Evolutionary conservation across 768 basidiomycete species (phyloP).

Genomic region (Psilocybe cubensis): DNA sequence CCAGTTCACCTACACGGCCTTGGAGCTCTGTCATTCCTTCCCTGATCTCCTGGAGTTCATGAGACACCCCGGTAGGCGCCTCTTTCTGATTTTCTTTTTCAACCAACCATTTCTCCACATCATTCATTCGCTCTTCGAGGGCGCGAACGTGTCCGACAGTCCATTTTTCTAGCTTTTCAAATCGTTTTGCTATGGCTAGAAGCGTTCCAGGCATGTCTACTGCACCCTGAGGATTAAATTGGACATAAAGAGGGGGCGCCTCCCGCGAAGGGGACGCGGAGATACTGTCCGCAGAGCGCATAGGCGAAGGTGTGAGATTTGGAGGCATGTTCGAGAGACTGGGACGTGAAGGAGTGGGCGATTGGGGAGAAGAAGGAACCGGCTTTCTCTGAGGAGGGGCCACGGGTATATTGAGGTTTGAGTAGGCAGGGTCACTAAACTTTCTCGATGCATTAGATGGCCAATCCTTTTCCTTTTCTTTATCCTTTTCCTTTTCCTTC

Average conservation of each 20-base stretch:
- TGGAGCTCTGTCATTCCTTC: conserved; percentile 76
- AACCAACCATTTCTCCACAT: conserved; percentile 89
- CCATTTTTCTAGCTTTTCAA: conserved; percentile 91
- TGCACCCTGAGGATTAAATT: conserved; percentile 71
- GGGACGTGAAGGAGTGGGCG: conserved; percentile 66
- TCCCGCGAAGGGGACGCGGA: conserved; percentile 56
- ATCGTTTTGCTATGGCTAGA: conserved; percentile 74
- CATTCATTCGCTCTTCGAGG: conserved; percentile 89
- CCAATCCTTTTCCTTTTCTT: conserved; percentile 55
- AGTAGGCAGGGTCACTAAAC: conserved; percentile 58
- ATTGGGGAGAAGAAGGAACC: conserved; percentile 57
- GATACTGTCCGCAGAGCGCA: conserved; percentile 49
- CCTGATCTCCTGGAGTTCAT: conserved; percentile 56
- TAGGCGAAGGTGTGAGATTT: conserved; percentile 67
- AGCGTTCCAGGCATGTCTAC: conserved; percentile 78
- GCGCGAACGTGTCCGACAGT: conserved; percentile 88
- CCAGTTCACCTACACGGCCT: conserved; percentile 73
- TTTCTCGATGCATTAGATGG: conserved; percentile 56
- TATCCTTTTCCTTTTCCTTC: conserved; percentile 49
- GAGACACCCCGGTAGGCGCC: conserved; percentile 28
- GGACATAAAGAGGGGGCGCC: conserved; percentile 74
- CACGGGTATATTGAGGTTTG: conserved; percentile 56
- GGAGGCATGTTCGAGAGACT: conserved; percentile 50
- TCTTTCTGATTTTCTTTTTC: conserved; percentile 79
- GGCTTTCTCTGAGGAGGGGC: conserved; percentile 49